Evolutionary conservation across 2,329 filamentous ascomycete genomes (phyloP).

Genomic region (Coleophoma cylindrospora): DNA sequence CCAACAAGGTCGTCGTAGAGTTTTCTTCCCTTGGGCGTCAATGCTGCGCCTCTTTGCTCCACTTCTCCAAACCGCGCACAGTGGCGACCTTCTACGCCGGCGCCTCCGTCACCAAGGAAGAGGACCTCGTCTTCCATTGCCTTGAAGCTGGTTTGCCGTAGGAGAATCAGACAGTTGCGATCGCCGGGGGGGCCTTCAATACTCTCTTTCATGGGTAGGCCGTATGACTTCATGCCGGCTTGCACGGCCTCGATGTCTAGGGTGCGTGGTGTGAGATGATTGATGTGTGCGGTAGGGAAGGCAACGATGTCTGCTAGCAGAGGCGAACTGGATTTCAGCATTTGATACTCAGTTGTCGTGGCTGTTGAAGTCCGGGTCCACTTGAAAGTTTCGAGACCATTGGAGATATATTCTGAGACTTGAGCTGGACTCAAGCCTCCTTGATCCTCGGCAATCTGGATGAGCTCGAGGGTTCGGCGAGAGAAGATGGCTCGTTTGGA

Average conservation of each 20-base stretch:
- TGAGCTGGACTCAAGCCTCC: slow-evolving; percentile 24
- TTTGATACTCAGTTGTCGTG: slow-evolving; percentile 34
- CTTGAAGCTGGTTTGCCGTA: slow-evolving; percentile 49
- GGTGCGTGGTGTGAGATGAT: slow-evolving; percentile 47
- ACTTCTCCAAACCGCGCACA: slow-evolving; percentile 48
- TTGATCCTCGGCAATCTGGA: slow-evolving; percentile 29
- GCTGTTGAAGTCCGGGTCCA: slow-evolving; percentile 39
- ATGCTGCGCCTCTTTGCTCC: slow-evolving; percentile 45
- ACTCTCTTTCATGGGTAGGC: slow-evolving; percentile 39
- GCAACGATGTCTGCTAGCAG: slow-evolving; percentile 42
- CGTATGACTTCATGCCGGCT: slow-evolving; percentile 32
- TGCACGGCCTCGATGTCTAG: slow-evolving; percentile 43
- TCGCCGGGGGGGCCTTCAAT: slow-evolving; percentile 46
- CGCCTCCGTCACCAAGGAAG: slow-evolving; percentile 26
- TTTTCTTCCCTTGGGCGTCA: slow-evolving; percentile 38
- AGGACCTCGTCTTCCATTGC: slow-evolving; percentile 42
- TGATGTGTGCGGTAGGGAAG: slow-evolving; percentile 41
- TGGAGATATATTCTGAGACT: slow-evolving; percentile 32
- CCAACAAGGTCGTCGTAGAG: slow-evolving; percentile 41
- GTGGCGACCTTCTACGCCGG: slow-evolving; percentile 31
- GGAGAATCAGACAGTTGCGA: slow-evolving; percentile 35
- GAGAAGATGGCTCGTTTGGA: slow-evolving; percentile 36
- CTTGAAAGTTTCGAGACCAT: slow-evolving; percentile 40
- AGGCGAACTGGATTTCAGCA: slow-evolving; percentile 37
- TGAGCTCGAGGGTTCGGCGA: slow-evolving; percentile 28